Base-by-base conservation (phyloP, 495 filamentous ascomycete genomes). In the Neurospora terricola region DNA sequence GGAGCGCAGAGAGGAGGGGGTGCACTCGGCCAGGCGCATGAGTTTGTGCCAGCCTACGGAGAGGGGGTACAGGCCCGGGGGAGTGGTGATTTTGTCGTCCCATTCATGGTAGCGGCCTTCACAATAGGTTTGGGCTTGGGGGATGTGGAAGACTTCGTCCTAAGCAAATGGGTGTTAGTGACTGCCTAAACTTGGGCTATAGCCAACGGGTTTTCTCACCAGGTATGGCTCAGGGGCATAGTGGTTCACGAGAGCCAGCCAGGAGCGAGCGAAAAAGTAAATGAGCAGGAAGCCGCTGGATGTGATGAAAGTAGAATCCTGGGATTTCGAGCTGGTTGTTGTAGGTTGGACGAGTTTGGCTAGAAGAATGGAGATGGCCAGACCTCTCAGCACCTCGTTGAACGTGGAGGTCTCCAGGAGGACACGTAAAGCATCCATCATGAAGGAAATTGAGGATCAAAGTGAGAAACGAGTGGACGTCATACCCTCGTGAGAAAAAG, bases 11-110 rank as follows among this genome's bases (percentile, higher is more conserved):
- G 76, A 77, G 10, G 74, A 77, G 3, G 87, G 77, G 3, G 81
- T 81, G 75, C 90, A 91, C 8, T 76, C 70, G 1, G 81, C 27
- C 10, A 79, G 21, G 6, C 69, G 42, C 14, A 73, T 72, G 8
- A 83, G 16, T 71, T 77, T 81, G 69, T 82, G 80, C 34, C 80
- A 77, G 7, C 85, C 23, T 30, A 88, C 85, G 14, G 86, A 85
- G 39, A 89, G 79, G 39, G 87, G 76, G 75, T 93, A 97, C 84
- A 98, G 85, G 23, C 94, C 96, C 8, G 96, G 94, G 2, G 96
- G 96, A 3, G 96, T 99, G 10, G 96, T 99, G 74, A 99, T 93
- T 78, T 98, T 98, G 16, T 93, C 91, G 81, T 99, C 94, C 96
- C 96, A 99, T 21, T 90, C 82, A 38, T 80, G 79, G 83, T 90